These are phyloP conservation scores for Penicillium expansum DNA, from an alignment of 2,329 filamentous ascomycete genomes.

Conservation along the genomic window DNA sequence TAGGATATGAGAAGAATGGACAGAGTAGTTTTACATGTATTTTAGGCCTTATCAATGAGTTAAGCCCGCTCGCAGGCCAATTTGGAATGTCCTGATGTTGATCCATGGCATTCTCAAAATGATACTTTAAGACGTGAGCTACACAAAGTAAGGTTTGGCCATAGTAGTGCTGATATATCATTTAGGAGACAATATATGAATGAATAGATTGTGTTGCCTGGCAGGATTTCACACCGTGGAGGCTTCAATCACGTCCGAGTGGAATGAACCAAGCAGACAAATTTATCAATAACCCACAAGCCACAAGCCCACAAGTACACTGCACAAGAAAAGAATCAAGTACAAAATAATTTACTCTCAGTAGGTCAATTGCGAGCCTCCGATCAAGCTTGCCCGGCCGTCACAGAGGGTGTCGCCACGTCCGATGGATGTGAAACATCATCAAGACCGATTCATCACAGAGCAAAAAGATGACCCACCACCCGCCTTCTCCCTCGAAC, in stretches of 20 bases:
- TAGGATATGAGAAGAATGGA: neutral
- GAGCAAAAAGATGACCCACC: neutral
- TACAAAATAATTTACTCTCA: neutral
- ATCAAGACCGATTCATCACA: slow-evolving; percentile 4
- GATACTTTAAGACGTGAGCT: no score
- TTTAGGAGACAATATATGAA: neutral
- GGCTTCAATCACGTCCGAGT: neutral
- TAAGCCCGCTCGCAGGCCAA: neutral
- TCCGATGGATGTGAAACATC: slow-evolving; percentile 7
- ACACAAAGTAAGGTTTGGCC: no score
- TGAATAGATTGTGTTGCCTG: neutral
- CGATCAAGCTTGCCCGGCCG: slow-evolving; percentile 6
- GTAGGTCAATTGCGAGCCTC: slow-evolving; percentile 3
- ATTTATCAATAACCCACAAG: neutral
- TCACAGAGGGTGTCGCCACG: slow-evolving; percentile 7
- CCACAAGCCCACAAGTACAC: neutral
- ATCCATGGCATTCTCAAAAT: no score
- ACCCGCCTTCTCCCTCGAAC: slow-evolving; percentile 1
- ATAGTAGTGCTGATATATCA: no score
- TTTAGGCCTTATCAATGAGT: neutral
- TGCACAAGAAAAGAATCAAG: neutral
- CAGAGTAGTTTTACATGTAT: neutral
- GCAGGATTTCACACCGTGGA: neutral
- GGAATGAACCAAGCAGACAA: neutral
- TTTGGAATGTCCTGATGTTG: neutral